Evolutionary conservation across 176 grass and related monocot genomes (phyloP).

Genomic region (Tillandsia leiboldiana): DNA sequence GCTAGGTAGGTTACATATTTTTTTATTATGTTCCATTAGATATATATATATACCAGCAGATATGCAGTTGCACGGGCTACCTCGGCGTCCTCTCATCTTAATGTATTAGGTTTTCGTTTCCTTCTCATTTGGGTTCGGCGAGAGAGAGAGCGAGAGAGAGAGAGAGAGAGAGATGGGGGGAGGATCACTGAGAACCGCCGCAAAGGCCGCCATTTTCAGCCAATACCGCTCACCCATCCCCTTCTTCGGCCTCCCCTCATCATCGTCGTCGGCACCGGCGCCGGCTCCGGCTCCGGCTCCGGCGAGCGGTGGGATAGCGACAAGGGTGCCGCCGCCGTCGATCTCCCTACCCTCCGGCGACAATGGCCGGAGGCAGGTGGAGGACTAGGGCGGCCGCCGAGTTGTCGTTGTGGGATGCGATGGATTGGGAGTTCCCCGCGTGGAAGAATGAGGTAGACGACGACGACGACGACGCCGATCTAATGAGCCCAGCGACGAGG

Average conservation of each 20-base stretch:
- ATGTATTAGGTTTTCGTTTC: neutral
- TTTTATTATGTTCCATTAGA: too few species aligned
- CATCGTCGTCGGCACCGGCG: conserved; percentile 19
- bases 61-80: too few species aligned
- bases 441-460: neutral
- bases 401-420: conserved; percentile 13
- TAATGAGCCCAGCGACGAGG: conserved; percentile 7
- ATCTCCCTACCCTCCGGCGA: conserved; percentile 10
- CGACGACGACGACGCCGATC: conserved; percentile 5
- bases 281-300: too few species aligned
- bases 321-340: neutral
- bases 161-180: conserved; percentile 11
- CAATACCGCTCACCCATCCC: conserved; percentile 33
- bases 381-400: neutral
- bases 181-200: conserved; percentile 25
- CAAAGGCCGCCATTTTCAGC: conserved; percentile 32
- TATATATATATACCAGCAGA: too few species aligned
- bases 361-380: neutral
- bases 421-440: conserved; percentile 33
- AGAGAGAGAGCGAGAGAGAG: neutral
- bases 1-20: too few species aligned
- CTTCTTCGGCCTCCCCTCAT: conserved; percentile 7
- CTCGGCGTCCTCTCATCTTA: too few species aligned
- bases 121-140: neutral
- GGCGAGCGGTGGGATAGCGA: neutral